Evolutionary conservation across 305 asterid genomes (phyloP).

Genomic region (Rubia peregrina): DNA sequence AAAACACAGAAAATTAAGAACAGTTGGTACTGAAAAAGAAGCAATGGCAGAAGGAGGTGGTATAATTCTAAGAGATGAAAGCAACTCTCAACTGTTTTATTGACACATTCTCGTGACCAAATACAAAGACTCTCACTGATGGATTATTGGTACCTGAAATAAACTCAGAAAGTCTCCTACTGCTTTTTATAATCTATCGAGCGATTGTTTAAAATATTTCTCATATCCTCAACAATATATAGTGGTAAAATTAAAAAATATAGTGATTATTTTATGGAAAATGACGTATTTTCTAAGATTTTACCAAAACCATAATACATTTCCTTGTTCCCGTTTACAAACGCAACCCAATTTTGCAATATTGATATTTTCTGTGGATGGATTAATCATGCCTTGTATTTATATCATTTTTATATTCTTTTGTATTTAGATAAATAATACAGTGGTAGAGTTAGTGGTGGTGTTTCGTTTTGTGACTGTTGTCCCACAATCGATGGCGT

Average conservation of each 20-base stretch:
- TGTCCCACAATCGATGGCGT: too few species aligned
- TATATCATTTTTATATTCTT: too few species aligned
- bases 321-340: neutral
- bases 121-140: conserved; percentile 20
- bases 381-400: neutral
- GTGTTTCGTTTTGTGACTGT: too few species aligned
- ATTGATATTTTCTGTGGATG: neutral
- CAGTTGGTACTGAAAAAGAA: neutral
- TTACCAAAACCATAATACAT: neutral
- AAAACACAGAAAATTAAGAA: neutral
- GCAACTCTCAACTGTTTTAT: conserved; percentile 37
- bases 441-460: too few species aligned
- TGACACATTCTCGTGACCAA: conserved; percentile 42
- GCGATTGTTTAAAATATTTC: too few species aligned
- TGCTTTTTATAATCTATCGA: too few species aligned
- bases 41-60: neutral
- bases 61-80: conserved; percentile 8
- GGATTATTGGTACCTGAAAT: neutral
- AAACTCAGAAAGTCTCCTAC: neutral
- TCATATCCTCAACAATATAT: too few species aligned
- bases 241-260: too few species aligned
- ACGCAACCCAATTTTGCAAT: neutral
- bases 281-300: too few species aligned
- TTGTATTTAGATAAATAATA: too few species aligned
- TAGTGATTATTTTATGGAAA: too few species aligned